Conservation (phyloP, 306 rosid species). For the Calophaca sinica region DNA sequence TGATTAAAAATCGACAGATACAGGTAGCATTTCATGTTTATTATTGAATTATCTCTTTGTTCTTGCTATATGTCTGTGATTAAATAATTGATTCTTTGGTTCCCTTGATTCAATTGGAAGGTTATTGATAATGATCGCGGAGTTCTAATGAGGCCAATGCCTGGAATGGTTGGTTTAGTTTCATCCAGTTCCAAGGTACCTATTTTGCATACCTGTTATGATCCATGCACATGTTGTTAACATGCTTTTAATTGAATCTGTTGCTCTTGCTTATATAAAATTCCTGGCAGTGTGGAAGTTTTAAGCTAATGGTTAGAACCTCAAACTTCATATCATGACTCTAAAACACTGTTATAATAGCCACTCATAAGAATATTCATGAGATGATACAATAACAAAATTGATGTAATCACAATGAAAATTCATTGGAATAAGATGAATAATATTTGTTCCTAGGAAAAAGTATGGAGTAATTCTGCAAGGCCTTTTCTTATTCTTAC, state of each 20-base stretch:
- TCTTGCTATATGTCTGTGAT: constrained; percentile 28
- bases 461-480: constrained; percentile 14
- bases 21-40: constrained; percentile 64
- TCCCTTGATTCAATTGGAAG: constrained; percentile 55
- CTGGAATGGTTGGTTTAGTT: constrained; percentile 90
- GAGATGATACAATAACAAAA: constrained; percentile 27
- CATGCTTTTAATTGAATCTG: constrained; percentile 22
- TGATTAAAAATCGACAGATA: constrained; percentile 83
- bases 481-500: background rate
- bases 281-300: constrained; percentile 5
- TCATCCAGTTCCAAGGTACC: constrained; percentile 87
- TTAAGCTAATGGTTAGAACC: constrained; percentile 7
- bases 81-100: constrained; percentile 39
- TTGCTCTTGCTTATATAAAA: constrained; percentile 25
- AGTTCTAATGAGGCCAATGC: constrained; percentile 97
- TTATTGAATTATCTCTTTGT: constrained; percentile 16
- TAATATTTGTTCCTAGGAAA: constrained; percentile 31
- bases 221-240: constrained; percentile 19
- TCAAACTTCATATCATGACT: constrained; percentile 9
- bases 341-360: background rate
- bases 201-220: constrained; percentile 12
- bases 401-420: constrained; percentile 10
- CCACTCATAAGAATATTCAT: background rate
- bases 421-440: constrained; percentile 22
- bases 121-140: constrained; percentile 94